Conservation (phyloP, 345 rosid species). For the Nasturtium officinale region DNA sequence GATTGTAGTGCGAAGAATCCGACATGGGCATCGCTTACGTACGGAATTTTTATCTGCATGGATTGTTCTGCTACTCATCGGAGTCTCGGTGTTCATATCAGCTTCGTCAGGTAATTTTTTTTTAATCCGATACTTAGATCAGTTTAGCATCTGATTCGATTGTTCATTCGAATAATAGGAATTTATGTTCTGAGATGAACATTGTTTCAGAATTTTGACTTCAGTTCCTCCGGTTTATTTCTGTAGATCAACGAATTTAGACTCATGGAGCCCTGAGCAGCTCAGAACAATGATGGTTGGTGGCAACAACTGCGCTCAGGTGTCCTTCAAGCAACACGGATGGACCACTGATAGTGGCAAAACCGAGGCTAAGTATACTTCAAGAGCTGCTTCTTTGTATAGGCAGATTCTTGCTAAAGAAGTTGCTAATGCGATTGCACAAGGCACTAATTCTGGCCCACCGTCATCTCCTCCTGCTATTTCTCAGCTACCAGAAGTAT, state of each 20-base stretch:
- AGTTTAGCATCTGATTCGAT: background rate
- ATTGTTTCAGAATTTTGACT: background rate
- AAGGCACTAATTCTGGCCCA: conserved; percentile 43
- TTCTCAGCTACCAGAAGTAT: conserved; percentile 53
- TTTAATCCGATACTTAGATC: background rate
- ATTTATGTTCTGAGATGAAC: too few species aligned
- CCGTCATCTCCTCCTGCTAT: conserved; percentile 49
- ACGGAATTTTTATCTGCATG: conserved; percentile 85
- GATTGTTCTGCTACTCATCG: conserved; percentile 86
- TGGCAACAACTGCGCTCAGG: conserved; percentile 88
- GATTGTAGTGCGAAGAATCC: conserved; percentile 40
- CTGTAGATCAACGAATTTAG: conserved; percentile 74
- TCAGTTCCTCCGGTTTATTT: background rate
- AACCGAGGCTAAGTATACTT: conserved; percentile 83
- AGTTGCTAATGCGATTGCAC: conserved; percentile 48
- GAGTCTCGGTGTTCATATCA: conserved; percentile 75
- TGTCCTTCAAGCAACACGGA: conserved; percentile 88
- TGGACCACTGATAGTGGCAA: conserved; percentile 74
- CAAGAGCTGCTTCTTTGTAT: conserved; percentile 82
- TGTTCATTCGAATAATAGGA: background rate
- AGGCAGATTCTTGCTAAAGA: conserved; percentile 75
- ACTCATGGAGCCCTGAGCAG: conserved; percentile 84
- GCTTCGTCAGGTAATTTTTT: conserved; percentile 66
- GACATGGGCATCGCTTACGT: conserved; percentile 85
- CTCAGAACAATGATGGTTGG: conserved; percentile 69